Evolutionary conservation across 768 basidiomycete genomes (phyloP).

Genomic region (Panellus pusillus): DNA sequence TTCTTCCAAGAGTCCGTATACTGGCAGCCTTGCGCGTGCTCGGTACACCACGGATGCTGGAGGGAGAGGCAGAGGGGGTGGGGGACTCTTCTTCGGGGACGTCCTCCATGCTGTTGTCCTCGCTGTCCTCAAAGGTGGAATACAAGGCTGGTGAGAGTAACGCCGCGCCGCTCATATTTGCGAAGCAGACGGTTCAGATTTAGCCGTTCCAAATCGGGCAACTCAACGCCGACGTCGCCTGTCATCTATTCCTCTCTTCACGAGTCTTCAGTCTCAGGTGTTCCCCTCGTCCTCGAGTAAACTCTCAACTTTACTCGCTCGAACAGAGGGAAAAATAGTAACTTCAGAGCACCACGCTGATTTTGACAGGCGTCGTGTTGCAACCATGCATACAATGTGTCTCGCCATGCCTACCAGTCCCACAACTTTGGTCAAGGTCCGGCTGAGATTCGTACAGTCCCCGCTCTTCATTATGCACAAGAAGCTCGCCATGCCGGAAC

Average conservation of each 20-base stretch:
- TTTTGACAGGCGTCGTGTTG: background rate
- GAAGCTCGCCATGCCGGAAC: too few relatives aligned
- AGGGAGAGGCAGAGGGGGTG: conserved; percentile 21
- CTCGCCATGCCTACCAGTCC: conserved; percentile 14
- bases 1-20: conserved; percentile 34
- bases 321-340: background rate
- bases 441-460: too few relatives aligned
- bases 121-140: conserved; percentile 18
- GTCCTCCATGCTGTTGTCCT: conserved; percentile 30
- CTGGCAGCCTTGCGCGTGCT: conserved; percentile 30
- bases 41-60: conserved; percentile 17
- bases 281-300: background rate
- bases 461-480: too few relatives aligned
- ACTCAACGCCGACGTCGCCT: too few relatives aligned
- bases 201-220: too few relatives aligned
- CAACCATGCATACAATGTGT: background rate
- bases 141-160: conserved; percentile 19
- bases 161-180: background rate
- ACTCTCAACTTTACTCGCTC: too few relatives aligned
- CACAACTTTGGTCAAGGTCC: background rate
- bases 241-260: too few relatives aligned
- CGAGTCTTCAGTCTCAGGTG: too few relatives aligned
- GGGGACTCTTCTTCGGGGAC: conserved; percentile 33
- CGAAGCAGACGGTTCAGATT: too few relatives aligned
- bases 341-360: background rate